Evolutionary conservation across 805 yeast species (phyloP), one percentile per base, ranked within the genome.

Genomic region (Gaillardinia entomophila): DNA sequence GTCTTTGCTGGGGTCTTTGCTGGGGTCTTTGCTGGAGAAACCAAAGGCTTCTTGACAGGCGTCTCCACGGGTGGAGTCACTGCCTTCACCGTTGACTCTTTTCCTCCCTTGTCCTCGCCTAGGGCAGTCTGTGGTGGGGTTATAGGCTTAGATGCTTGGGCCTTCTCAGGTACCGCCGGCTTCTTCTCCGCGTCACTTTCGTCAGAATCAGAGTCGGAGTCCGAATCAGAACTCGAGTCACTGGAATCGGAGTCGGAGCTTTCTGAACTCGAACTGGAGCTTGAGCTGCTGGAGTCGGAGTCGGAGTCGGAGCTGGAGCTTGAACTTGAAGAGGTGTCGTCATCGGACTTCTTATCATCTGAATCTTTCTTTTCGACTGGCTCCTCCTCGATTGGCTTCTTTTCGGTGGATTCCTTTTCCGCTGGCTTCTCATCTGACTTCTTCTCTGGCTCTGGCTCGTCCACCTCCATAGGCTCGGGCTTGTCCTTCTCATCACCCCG

Each of bases 201-300:
- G 14, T 20, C 30, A 6, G 38, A 32, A 12, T 32, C 35, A 6
- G 39, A 31, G 12, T 31, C 37, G 5, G 44, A 36, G 10, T 33
- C 38, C 6, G 45, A 38, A 13, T 32, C 32, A 14, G 40, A 27
- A 22, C 37, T 19, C 27, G 38, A 32, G 12, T 31, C 38, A 26
- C 46, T 34, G n/a, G 51, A 35, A 16, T 44, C 36, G 26, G 53
- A 35, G 18, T 45, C 32, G 20, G 50, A 32, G 8, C 49, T 38
- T 8, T 52, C 43, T 12, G 52, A 38, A 12, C 41, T 24, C 7
- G 28, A 31, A n/a, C 31, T 33, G 12, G 41, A 35, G 18, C 40
- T 42, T 12, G 46, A 39, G 24, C 31, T 37, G n/a, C 38, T 35
- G 20, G 31, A 33, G 14, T 34, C 33, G 12, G 43, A 38, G 18